Conservation (phyloP, 768 basidiomycete species). For the Thelephora aurantiotincta region DNA sequence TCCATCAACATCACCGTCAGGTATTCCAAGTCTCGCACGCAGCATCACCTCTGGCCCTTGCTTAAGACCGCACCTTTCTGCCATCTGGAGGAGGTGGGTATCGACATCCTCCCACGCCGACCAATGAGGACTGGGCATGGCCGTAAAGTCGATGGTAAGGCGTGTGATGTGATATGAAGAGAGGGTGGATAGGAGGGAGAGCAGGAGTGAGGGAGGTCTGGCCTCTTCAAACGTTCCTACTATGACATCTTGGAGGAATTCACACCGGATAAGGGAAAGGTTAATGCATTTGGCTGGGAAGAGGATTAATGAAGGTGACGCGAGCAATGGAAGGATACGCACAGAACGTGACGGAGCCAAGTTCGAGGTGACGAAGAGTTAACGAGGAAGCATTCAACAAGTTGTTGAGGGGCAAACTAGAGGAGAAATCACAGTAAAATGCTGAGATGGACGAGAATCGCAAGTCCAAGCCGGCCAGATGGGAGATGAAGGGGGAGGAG, state of each 20-base stretch:
- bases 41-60: too few relatives aligned
- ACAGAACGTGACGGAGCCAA: neutral
- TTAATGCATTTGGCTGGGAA: neutral
- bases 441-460: neutral
- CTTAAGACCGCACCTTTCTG: too few relatives aligned
- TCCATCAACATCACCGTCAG: too few relatives aligned
- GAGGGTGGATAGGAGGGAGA: neutral
- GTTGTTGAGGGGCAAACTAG: neutral
- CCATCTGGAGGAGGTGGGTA: too few relatives aligned
- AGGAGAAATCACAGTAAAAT: neutral
- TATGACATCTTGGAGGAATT: neutral
- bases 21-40: too few relatives aligned
- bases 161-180: too few relatives aligned
- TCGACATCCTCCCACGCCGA: too few relatives aligned
- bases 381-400: neutral
- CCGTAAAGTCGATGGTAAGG: too few relatives aligned
- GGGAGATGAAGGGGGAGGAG: neutral
- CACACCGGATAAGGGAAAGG: neutral
- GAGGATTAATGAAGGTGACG: neutral
- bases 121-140: too few relatives aligned
- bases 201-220: neutral
- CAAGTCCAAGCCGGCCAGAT: neutral
- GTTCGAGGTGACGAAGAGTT: neutral
- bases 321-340: neutral
- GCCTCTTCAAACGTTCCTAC: neutral